Conservation (phyloP, 257 asterid genomes). For the Nicotiana knightiana region DNA sequence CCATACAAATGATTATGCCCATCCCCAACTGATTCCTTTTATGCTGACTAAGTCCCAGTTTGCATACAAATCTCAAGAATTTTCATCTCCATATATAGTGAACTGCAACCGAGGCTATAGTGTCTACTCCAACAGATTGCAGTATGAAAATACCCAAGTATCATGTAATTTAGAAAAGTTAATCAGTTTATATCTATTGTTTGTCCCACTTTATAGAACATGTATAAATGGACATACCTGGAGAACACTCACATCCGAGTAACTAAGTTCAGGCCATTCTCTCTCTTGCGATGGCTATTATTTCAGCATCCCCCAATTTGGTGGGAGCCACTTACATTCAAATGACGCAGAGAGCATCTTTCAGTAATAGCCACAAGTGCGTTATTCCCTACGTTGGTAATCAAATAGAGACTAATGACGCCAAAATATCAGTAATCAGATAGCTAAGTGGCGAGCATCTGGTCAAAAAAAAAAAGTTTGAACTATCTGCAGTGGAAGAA, state of each 20-base stretch:
- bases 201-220: not conserved
- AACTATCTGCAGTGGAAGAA: not conserved
- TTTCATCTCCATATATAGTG: no score
- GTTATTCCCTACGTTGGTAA: conserved; percentile 69
- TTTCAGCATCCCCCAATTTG: conserved; percentile 82
- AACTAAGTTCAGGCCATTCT: conserved; percentile 75
- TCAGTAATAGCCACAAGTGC: conserved; percentile 68
- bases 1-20: no score
- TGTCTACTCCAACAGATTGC: no score
- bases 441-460: not conserved
- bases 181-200: not conserved
- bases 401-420: conserved; percentile 8
- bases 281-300: conserved; percentile 73
- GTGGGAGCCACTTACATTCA: conserved; percentile 88
- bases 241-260: conserved; percentile 79
- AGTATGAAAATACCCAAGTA: no score
- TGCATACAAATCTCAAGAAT: no score
- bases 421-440: not conserved
- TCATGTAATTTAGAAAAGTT: no score
- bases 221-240: conserved; percentile 45
- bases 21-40: no score
- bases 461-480: not conserved
- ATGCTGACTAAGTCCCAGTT: no score
- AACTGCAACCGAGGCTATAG: no score
- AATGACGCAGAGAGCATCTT: conserved; percentile 62